Base-by-base conservation (phyloP, 208 protist species). In the Trypanosoma avium region DNA sequence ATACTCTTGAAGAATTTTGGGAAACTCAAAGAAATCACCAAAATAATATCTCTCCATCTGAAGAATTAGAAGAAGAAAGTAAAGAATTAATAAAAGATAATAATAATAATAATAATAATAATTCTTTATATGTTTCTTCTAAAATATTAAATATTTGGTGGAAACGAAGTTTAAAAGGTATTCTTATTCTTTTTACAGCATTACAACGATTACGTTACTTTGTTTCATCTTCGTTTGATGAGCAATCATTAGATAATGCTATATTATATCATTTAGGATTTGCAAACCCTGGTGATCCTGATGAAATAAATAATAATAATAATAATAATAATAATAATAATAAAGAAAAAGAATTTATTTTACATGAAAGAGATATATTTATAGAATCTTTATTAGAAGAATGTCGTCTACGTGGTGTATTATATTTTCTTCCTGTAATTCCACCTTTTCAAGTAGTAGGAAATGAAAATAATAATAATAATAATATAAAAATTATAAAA, bases 1-100 rank as follows among this genome's bases (percentile, higher is more conserved):
- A 24, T 45, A 65, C 60, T 3, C 45, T 65, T 45, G 60, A 65
- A 33, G 60, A 47, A 12, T 65, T 65, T 65, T 65, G 60, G 60
- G 32, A 29, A 32, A 15, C 26, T 19, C 45, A 47, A 38, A 30
- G 12, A 26, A 15, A 3, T 30, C 60, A 22, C 21, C 24, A 36
- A 24, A 17, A 12, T 7, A 19, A 15, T n/a, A 13, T 36, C 49
- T n/a, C 5, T 24, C 7, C 7, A 55, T 33, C 4, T 15, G 26
- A 12, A 48, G 15, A 30, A 30, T 45, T 27, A 8, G 12, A 35
- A 46, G 13, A 21, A 27, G 2, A 32, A 27, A 35, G 13, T 52
- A 32, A 7, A 61, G 6, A 21, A 50, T 24, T 4, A 57, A 12
- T 1, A 42, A 8, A n/a, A 57, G 38, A 21, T n/a, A 30, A 62